Conservation (phyloP, 2,329 filamentous ascomycete species). For the Phoma sp. region DNA sequence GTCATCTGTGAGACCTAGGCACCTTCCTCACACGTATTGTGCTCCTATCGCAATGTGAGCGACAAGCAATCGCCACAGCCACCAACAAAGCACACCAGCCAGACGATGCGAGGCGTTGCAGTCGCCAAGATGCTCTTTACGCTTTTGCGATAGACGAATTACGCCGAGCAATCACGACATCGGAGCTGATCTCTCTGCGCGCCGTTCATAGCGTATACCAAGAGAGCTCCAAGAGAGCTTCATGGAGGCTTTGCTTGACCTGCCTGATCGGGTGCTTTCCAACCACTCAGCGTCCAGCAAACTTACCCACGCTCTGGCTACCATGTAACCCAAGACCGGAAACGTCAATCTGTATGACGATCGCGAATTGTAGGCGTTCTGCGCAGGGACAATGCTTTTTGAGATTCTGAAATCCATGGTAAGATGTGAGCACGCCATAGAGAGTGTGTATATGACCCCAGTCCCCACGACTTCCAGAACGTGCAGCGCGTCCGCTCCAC, state of each 20-base stretch:
- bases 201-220: constrained; percentile 27
- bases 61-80: constrained; percentile 10
- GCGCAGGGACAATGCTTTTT: background rate
- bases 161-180: constrained; percentile 38
- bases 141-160: constrained; percentile 22
- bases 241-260: constrained; percentile 24
- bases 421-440: constrained; percentile 22
- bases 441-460: constrained; percentile 24
- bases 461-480: constrained; percentile 2
- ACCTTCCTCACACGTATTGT: constrained; percentile 4
- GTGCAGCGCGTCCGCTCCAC: constrained; percentile 18
- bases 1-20: background rate
- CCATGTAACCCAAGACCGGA: constrained; percentile 35
- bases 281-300: constrained; percentile 20
- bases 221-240: constrained; percentile 21
- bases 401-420: background rate
- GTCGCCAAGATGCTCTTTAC: constrained; percentile 18
- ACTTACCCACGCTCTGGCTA: constrained; percentile 7
- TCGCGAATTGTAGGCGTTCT: constrained; percentile 31
- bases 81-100: constrained; percentile 4
- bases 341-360: constrained; percentile 32
- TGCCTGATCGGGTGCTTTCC: constrained; percentile 31
- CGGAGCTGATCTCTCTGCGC: constrained; percentile 15
- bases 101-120: constrained; percentile 3
- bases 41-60: constrained; percentile 1